A percentile compares a stretch with the other conserved stretches of the same genome.
Evolutionary conservation across 441 rosid genomes (phyloP).

Genomic region (Jatropha podagrica): DNA sequence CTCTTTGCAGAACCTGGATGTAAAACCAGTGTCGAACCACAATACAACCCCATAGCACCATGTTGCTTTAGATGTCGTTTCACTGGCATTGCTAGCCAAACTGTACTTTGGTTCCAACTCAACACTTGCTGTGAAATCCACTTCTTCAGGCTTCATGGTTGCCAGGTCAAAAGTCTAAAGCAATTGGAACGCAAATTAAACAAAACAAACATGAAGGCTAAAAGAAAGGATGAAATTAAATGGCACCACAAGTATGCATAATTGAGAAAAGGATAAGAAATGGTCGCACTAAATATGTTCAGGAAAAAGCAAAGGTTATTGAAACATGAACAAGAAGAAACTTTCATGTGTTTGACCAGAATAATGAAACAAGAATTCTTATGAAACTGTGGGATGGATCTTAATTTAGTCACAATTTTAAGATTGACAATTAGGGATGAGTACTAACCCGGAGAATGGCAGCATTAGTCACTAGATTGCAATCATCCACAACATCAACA

Average conservation of each 20-base stretch:
- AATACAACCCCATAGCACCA: conserved; percentile 74
- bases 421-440: neutral
- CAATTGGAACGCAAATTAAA: neutral
- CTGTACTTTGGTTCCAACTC: conserved; percentile 38
- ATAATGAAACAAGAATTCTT: neutral
- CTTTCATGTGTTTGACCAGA: neutral
- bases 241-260: neutral
- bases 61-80: conserved; percentile 19
- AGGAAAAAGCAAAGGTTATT: neutral
- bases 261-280: neutral
- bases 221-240: neutral
- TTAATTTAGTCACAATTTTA: neutral
- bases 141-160: conserved; percentile 79
- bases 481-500: conserved; percentile 62
- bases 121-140: conserved; percentile 78
- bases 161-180: conserved; percentile 76
- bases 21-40: conserved; percentile 93
- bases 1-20: conserved; percentile 86
- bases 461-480: conserved; percentile 62
- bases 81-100: conserved; percentile 21
- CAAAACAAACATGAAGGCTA: too few species aligned
- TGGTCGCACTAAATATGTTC: neutral
- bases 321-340: neutral
- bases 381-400: neutral
- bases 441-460: conserved; percentile 67